These are phyloP conservation scores for Hypholoma sublateritium DNA, from an alignment of 768 basidiomycete genomes.

Conservation along the genomic window DNA sequence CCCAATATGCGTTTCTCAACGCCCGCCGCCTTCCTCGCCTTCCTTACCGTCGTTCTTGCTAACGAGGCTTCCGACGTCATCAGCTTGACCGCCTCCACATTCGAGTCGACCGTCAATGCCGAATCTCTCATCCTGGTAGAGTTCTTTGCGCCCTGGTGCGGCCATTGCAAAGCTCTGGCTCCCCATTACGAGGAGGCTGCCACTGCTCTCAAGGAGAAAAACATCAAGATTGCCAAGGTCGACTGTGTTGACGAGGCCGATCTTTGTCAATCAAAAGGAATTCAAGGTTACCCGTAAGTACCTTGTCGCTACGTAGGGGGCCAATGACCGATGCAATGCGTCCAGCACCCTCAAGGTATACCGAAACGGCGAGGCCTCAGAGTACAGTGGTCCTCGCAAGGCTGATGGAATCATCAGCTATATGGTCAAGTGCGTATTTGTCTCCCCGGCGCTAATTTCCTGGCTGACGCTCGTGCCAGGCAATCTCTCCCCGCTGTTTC, in stretches of 20 bases:
- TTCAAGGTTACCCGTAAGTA: conserved; percentile 92
- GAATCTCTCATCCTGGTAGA: conserved; percentile 87
- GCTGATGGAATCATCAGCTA: conserved; percentile 95
- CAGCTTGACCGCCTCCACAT: conserved; percentile 66
- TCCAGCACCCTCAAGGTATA: conserved; percentile 89
- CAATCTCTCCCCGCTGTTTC: conserved; percentile 95
- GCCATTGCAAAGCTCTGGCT: conserved; percentile 94
- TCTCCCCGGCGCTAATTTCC: background rate
- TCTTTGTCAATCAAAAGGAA: conserved; percentile 83
- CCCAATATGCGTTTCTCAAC: conserved; percentile 66
- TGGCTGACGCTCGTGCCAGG: conserved; percentile 30
- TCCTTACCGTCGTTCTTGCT: conserved; percentile 50
- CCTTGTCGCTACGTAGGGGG: background rate
- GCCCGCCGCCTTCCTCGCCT: conserved; percentile 51
- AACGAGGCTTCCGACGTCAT: conserved; percentile 76
- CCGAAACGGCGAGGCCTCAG: conserved; percentile 74
- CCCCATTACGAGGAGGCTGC: conserved; percentile 95
- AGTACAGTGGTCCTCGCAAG: conserved; percentile 89
- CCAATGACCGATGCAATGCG: background rate
- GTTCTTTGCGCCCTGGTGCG: conserved; percentile 96
- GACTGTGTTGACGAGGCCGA: conserved; percentile 96
- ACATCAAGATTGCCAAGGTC: conserved; percentile 92
- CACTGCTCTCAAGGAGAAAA: conserved; percentile 85
- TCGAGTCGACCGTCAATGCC: conserved; percentile 61
- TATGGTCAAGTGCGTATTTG: conserved; percentile 84